Evolutionary conservation across 139 green algal species (phyloP).

Genomic region (Chlorella sp.): DNA sequence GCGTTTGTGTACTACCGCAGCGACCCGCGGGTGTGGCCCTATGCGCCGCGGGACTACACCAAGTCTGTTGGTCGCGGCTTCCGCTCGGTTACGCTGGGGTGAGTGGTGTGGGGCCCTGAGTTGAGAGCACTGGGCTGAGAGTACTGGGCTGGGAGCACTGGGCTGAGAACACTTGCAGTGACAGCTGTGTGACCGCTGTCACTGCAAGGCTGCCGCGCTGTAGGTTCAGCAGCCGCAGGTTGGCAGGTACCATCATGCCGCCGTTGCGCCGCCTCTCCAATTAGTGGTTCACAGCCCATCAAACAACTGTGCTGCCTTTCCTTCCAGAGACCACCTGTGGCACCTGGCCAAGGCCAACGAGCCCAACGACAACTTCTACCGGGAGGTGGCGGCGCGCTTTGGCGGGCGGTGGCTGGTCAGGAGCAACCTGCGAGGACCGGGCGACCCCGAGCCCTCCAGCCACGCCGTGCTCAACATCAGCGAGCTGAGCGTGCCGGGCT

Average conservation of each 20-base stretch:
- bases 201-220: no score
- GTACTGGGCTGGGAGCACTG: no score
- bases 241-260: no score
- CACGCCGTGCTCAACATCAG: background rate
- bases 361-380: constrained; percentile 3
- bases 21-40: constrained; percentile 4
- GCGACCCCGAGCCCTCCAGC: constrained; percentile 1
- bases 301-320: no score
- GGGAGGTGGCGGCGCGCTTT: background rate
- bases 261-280: no score
- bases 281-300: no score
- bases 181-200: no score
- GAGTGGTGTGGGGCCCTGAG: background rate
- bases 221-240: no score
- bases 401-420: constrained; percentile 22
- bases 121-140: no score
- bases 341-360: constrained; percentile 12
- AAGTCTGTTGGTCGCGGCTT: background rate
- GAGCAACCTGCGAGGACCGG: background rate
- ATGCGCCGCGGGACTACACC: background rate
- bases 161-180: no score
- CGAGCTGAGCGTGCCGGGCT: background rate
- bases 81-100: background rate
- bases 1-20: constrained; percentile 1
- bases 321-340: no score